Evolutionary conservation across 1,284 basidiomycete species (phyloP), one percentile per base, ranked within the genome.

Genomic region (Papiliotrema fonsecae): DNA sequence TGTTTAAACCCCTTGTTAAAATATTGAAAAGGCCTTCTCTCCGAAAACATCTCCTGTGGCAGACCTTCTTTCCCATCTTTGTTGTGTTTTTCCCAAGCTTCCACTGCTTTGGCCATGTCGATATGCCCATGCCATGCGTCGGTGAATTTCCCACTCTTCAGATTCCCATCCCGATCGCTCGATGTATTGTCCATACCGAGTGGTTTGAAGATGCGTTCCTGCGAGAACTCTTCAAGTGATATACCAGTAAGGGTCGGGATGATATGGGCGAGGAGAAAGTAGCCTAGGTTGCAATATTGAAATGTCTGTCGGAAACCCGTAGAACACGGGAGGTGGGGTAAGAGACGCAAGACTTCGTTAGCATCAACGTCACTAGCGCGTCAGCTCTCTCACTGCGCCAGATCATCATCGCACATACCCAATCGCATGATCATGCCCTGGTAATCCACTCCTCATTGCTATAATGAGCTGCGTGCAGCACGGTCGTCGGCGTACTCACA

Each of bases 281-380:
- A 67, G 47, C 58, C 57, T 21, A 54, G 27, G 45, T 70, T 70
- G 47, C 57, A 56, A 60, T 72, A 72, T 49, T 69, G 66, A 40
- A 45, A 65, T 6, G 39, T 22, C 28, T 62, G 51, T 2, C 69
- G 62, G 36, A 70, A 42, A 35, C 61, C 61, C 16, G 62, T 49
- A 0, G 64, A 65, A 9, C 62, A 58, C 13, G 49, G 44, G 2
- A 69, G 55, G 47, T 65, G 34, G 14, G 49, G 52, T 24, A 72
- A 30, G 22, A 49, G 51, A 6, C 44, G 28, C 41, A 66, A 47
- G 4, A 55, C 35, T 1, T 55, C 39, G 9, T 36, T 41, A 6
- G 54, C 39, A 9, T 21, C 26, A n/a, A 19, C 7, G 35, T 31
- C 36, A 19, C 48, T 44, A 24, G n/a, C 10, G 7, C 14, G 25